phyloP scores from a whole-genome alignment of 257 asterid species.

The Gentiana dahurica region DNA sequence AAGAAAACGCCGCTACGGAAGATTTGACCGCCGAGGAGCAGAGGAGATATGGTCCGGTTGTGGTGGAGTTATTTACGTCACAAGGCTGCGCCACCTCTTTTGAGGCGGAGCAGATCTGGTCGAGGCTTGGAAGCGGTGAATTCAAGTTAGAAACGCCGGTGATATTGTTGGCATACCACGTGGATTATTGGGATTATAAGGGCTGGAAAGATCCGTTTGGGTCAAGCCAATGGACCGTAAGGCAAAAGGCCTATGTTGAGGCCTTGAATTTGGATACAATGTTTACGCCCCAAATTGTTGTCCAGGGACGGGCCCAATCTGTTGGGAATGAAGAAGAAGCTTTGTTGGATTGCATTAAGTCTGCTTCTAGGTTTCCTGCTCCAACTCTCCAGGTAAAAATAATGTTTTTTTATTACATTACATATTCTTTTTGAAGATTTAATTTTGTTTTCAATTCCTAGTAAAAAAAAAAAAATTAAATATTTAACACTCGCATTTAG shows the following conservation, averaged over 20 bases:
- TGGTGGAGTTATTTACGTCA: slow-evolving; percentile 83
- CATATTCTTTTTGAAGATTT: neutral
- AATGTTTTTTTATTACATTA: neutral
- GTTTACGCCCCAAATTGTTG: slow-evolving; percentile 71
- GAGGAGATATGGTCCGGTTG: slow-evolving; percentile 49
- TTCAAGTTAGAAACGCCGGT: slow-evolving; percentile 56
- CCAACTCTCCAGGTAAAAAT: slow-evolving; percentile 63
- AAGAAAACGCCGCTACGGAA: slow-evolving; percentile 20
- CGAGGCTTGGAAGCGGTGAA: slow-evolving; percentile 86
- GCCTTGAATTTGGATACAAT: slow-evolving; percentile 52
- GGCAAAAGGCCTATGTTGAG: slow-evolving; percentile 81
- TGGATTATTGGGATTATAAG: slow-evolving; percentile 81
- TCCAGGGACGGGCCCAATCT: slow-evolving; percentile 65
- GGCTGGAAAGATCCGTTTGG: slow-evolving; percentile 93
- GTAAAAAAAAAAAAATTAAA: too few relatives aligned
- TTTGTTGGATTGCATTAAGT: slow-evolving; percentile 29
- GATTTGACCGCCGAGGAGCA: slow-evolving; percentile 50
- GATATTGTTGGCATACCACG: slow-evolving; percentile 64
- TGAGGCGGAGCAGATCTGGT: slow-evolving; percentile 76
- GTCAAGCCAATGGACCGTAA: slow-evolving; percentile 76
- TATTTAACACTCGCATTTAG: too few relatives aligned
- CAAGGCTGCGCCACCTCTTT: slow-evolving; percentile 89
- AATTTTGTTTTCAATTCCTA: neutral
- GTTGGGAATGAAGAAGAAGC: slow-evolving; percentile 14
- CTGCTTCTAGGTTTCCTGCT: slow-evolving; percentile 53